A percentile compares a stretch with the other conserved stretches of the same genome.
phyloP scores from a whole-genome alignment of 1,284 basidiomycete genomes.

The Caloboletus inedulis region DNA sequence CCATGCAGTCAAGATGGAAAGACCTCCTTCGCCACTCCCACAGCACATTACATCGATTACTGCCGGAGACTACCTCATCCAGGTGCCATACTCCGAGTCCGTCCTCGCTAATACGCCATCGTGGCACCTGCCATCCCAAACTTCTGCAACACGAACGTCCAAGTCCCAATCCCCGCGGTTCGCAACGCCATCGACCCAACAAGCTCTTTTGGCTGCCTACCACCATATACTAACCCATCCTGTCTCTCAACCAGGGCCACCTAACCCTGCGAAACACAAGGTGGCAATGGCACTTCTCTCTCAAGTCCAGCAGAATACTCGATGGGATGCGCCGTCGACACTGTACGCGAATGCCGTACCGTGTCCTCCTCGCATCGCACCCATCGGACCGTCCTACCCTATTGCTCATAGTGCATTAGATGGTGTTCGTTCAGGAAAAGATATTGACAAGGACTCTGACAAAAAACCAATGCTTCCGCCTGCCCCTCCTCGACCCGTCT shows the following conservation, averaged over 20 bases:
- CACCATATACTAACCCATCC: slow-evolving; percentile 59
- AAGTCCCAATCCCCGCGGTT: slow-evolving; percentile 27
- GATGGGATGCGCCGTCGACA: slow-evolving; percentile 66
- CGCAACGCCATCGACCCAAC: slow-evolving; percentile 51
- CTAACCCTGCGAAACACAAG: slow-evolving; percentile 61
- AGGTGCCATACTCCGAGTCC: slow-evolving; percentile 67
- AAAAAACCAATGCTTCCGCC: slow-evolving; percentile 52
- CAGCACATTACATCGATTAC: slow-evolving; percentile 34
- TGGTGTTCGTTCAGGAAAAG: slow-evolving; percentile 24
- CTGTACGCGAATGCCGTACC: slow-evolving; percentile 51
- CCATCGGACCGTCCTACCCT: slow-evolving; percentile 31
- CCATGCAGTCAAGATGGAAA: slow-evolving; percentile 33
- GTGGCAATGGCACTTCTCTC: slow-evolving; percentile 64
- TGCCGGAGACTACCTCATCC: slow-evolving; percentile 57
- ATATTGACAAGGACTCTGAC: slow-evolving; percentile 32
- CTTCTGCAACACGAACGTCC: slow-evolving; percentile 23
- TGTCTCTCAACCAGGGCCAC: slow-evolving; percentile 38
- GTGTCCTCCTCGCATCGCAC: slow-evolving; percentile 51
- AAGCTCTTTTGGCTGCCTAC: slow-evolving; percentile 61
- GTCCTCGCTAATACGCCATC: slow-evolving; percentile 56
- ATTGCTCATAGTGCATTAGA: slow-evolving; percentile 24
- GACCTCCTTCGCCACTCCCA: slow-evolving; percentile 29
- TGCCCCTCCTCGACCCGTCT: slow-evolving; percentile 51
- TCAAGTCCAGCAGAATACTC: slow-evolving; percentile 51
- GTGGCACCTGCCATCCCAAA: slow-evolving; percentile 62